Evolutionary conservation across 164 flowering plant genomes (phyloP).

Genomic region (Vitis riparia): DNA sequence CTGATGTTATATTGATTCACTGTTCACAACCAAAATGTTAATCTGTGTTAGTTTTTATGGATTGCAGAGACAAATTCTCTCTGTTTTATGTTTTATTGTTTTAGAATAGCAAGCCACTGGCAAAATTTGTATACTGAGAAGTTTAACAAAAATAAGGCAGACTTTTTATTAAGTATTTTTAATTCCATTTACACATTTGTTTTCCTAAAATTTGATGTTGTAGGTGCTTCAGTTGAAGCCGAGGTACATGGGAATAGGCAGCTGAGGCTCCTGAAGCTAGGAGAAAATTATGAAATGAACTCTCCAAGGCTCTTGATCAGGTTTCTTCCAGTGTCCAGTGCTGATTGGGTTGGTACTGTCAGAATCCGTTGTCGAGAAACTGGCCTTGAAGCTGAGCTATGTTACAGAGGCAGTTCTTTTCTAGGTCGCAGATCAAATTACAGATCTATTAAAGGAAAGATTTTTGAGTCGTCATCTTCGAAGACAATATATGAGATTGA

Average conservation of each 20-base stretch:
- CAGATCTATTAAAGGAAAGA: conserved; percentile 65
- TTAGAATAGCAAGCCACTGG: no score
- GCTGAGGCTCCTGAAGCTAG: conserved; percentile 51
- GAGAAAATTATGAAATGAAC: conserved; percentile 74
- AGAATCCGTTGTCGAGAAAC: conserved; percentile 58
- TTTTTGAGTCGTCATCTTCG: conserved; percentile 43
- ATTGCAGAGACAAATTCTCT: no score
- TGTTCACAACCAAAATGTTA: no score
- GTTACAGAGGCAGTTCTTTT: conserved; percentile 40
- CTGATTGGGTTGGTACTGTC: conserved; percentile 69
- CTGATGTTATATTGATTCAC: no score
- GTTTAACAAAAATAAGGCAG: no score
- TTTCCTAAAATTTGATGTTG: background rate
- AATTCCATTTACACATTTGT: no score
- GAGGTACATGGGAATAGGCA: conserved; percentile 61
- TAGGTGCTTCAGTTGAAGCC: conserved; percentile 70
- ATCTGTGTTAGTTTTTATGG: no score
- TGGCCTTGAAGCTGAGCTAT: conserved; percentile 67
- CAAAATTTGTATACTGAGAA: no score
- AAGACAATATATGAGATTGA: conserved; percentile 47
- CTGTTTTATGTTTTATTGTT: no score
- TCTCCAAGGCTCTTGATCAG: conserved; percentile 62
- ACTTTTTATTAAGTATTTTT: no score
- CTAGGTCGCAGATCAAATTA: conserved; percentile 40
- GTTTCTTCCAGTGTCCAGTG: conserved; percentile 65